Evolutionary conservation across 495 filamentous ascomycete genomes (phyloP).

Genomic region (Terfezia boudieri): DNA sequence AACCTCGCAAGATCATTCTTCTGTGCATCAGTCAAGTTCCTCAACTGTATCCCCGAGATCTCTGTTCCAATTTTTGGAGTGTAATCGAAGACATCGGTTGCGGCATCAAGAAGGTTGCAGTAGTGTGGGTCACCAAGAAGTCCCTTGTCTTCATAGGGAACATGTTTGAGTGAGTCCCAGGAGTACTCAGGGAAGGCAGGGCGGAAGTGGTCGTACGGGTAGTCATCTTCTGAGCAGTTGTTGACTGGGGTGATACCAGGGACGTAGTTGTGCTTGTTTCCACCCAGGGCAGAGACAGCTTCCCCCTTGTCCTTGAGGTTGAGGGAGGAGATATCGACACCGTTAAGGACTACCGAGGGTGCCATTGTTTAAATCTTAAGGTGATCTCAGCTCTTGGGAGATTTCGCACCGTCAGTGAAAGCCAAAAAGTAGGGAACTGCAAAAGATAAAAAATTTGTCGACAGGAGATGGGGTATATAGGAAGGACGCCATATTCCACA

Average conservation of each 20-base stretch:
- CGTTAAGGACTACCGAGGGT: not conserved
- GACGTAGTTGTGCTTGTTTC: not conserved
- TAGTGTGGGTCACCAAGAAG: conserved; percentile 33
- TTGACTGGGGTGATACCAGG: not conserved
- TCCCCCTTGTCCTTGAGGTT: not conserved
- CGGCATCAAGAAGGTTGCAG: conserved; percentile 24
- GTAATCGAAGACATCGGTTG: conserved; percentile 20
- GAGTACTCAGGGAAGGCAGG: conserved; percentile 34
- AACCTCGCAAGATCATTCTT: conserved; percentile 56
- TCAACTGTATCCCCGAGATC: conserved; percentile 44
- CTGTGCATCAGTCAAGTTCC: conserved; percentile 40
- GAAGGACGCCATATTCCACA: not conserved
- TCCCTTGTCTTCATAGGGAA: conserved; percentile 33
- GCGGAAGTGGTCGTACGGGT: conserved; percentile 33
- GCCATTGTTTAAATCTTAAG: not conserved
- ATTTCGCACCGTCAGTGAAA: not conserved
- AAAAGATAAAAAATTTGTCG: not conserved
- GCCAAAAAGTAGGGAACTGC: not conserved
- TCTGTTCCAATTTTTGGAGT: conserved; percentile 33
- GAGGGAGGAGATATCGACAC: not conserved
- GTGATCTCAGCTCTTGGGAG: no score
- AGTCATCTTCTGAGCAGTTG: conserved; percentile 25
- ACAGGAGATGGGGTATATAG: not conserved
- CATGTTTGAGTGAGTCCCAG: conserved; percentile 30
- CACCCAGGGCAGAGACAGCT: not conserved